Evolutionary conservation across 1,139 yeast genomes (phyloP).

Genomic region (Candida sp.): DNA sequence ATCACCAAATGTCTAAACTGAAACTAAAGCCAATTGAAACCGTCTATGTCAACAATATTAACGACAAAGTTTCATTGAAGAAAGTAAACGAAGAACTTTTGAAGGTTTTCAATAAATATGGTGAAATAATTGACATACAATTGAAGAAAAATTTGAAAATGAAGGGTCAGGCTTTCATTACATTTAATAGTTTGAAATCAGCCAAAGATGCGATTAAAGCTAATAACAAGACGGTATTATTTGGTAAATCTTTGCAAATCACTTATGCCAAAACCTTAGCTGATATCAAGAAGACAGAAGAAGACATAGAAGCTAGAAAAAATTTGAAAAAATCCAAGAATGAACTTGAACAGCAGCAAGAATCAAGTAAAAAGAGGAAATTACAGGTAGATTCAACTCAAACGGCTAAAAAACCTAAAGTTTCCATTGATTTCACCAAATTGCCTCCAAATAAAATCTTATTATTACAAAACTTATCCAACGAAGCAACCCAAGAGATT

Average conservation of each 20-base stretch:
- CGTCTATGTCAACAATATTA: slow-evolving; percentile 64
- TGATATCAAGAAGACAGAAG: slow-evolving; percentile 27
- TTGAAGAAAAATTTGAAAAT: slow-evolving; percentile 61
- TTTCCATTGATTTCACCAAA: slow-evolving; percentile 23
- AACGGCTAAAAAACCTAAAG: slow-evolving; percentile 11
- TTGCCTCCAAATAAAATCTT: slow-evolving; percentile 70
- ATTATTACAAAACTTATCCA: slow-evolving; percentile 64
- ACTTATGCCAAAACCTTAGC: slow-evolving; percentile 44
- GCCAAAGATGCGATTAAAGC: slow-evolving; percentile 50
- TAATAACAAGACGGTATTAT: slow-evolving; percentile 42
- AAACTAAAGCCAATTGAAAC: slow-evolving; percentile 24
- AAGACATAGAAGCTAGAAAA: slow-evolving; percentile 13
- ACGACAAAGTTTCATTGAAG: slow-evolving; percentile 61
- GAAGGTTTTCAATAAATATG: slow-evolving; percentile 42
- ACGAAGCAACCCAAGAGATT: slow-evolving; percentile 30
- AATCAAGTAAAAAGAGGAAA: slow-evolving; percentile 16
- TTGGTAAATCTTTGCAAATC: slow-evolving; percentile 52
- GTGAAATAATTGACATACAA: slow-evolving; percentile 50
- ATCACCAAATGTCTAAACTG: background rate
- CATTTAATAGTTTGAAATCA: slow-evolving; percentile 42
- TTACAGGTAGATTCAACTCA: slow-evolving; percentile 6
- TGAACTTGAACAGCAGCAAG: slow-evolving; percentile 7
- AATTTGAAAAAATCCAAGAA: slow-evolving; percentile 8
- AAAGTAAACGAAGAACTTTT: slow-evolving; percentile 45
- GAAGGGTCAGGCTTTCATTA: slow-evolving; percentile 87